phyloP scores from a whole-genome alignment of 805 yeast species.

The Yarrowia keelungensis region DNA sequence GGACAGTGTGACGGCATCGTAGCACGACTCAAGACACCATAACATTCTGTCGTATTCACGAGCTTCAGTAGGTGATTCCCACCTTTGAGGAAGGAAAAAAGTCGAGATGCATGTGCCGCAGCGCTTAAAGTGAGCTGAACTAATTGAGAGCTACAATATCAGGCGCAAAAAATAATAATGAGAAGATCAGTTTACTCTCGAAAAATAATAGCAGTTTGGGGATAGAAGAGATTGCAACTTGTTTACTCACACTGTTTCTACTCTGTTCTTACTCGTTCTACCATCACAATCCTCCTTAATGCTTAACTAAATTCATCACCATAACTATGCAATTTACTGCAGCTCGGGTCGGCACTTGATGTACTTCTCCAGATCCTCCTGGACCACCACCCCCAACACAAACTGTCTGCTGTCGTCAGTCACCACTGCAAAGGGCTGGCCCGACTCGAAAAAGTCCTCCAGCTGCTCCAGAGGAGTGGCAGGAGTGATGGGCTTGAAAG shows the following conservation, averaged over 20 bases:
- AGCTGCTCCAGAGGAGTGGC: constrained; percentile 61
- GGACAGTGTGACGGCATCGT: not conserved
- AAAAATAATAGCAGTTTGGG: too few species aligned
- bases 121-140: not conserved
- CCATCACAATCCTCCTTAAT: too few species aligned
- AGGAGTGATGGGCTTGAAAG: constrained; percentile 59
- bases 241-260: too few species aligned
- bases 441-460: constrained; percentile 58
- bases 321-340: constrained; percentile 2
- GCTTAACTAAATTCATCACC: not conserved
- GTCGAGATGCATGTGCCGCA: not conserved
- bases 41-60: not conserved
- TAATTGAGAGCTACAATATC: too few species aligned
- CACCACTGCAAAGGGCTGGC: constrained; percentile 63
- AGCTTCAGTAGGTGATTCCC: not conserved
- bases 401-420: constrained; percentile 60
- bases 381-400: constrained; percentile 66
- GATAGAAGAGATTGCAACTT: too few species aligned
- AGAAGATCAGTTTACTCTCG: too few species aligned
- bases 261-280: too few species aligned
- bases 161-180: too few species aligned
- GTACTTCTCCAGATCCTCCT: constrained; percentile 55
- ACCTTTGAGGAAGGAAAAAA: not conserved
- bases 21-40: not conserved
- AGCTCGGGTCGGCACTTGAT: constrained; percentile 54